Percentiles rank a stretch among this genome's conserved stretches.
phyloP scores from a whole-genome alignment of 176 grass and related monocot genomes.

The Avena atlantica region DNA sequence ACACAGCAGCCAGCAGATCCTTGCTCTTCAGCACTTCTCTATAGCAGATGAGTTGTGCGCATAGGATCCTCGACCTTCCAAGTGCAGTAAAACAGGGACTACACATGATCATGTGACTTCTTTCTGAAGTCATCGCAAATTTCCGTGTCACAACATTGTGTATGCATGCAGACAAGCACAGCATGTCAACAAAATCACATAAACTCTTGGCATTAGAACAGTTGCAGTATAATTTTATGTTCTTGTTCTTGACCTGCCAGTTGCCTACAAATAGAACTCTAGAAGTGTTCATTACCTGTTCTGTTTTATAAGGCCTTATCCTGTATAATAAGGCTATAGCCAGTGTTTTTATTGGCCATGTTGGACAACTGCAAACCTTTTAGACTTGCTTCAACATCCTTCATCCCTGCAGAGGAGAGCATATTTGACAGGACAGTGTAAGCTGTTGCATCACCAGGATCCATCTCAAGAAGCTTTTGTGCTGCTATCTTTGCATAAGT shows the following conservation, averaged over 20 bases:
- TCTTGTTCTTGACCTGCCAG: conserved; percentile 25
- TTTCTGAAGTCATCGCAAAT: not conserved
- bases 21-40: not conserved
- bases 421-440: conserved; percentile 63
- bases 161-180: not conserved
- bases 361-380: conserved; percentile 49
- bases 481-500: conserved; percentile 71
- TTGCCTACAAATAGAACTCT: not conserved
- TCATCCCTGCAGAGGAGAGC: conserved; percentile 57
- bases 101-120: not conserved
- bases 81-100: not conserved
- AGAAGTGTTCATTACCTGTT: conserved; percentile 3
- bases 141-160: not conserved
- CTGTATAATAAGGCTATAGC: conserved; percentile 63
- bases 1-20: not conserved
- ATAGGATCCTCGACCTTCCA: not conserved
- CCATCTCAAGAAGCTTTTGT: conserved; percentile 60
- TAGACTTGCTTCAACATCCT: conserved; percentile 52
- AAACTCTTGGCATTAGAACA: conserved; percentile 26
- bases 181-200: not conserved
- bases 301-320: conserved; percentile 39
- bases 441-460: conserved; percentile 56
- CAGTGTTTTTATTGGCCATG: conserved; percentile 58
- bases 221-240: not conserved
- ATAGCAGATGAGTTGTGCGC: conserved; percentile 35